phyloP scores from a whole-genome alignment of 768 basidiomycete genomes.

The Boletus reticulatus region DNA sequence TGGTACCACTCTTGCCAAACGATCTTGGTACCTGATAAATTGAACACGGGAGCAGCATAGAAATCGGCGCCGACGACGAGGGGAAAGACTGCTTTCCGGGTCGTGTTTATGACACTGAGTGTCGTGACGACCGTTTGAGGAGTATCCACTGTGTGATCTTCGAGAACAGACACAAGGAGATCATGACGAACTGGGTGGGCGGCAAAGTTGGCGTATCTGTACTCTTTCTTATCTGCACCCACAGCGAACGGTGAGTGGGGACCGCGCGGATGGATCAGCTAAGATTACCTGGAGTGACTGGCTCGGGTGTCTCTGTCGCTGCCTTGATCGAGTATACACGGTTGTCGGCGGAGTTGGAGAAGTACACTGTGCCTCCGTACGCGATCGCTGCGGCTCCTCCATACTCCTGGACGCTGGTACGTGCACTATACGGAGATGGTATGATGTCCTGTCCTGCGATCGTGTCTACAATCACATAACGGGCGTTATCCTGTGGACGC shows the following conservation, averaged over 20 bases:
- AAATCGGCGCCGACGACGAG: constrained; percentile 66
- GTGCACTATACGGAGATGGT: constrained; percentile 51
- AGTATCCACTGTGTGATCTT: constrained; percentile 60
- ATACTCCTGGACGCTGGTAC: constrained; percentile 65
- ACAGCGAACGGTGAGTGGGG: neutral
- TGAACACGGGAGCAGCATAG: constrained; percentile 61
- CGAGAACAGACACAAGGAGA: constrained; percentile 60
- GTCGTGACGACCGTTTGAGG: constrained; percentile 43
- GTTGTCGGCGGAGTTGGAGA: constrained; percentile 54
- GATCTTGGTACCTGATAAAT: constrained; percentile 54
- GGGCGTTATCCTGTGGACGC: constrained; percentile 54
- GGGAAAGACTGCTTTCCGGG: constrained; percentile 40
- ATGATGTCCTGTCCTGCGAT: constrained; percentile 47
- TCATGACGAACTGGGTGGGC: constrained; percentile 52
- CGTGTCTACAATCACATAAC: constrained; percentile 58
- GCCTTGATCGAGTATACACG: constrained; percentile 46
- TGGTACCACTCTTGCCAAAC: constrained; percentile 70
- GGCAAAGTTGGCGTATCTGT: constrained; percentile 64
- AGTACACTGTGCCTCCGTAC: constrained; percentile 49
- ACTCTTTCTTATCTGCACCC: constrained; percentile 23
- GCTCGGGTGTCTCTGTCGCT: constrained; percentile 31
- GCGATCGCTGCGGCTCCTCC: constrained; percentile 64
- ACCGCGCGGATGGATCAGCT: neutral
- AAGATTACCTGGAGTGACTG: constrained; percentile 61
- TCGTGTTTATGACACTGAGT: constrained; percentile 55